Evolutionary conservation across 257 asterid species (phyloP).

Genomic region (Solanum sejunctum): DNA sequence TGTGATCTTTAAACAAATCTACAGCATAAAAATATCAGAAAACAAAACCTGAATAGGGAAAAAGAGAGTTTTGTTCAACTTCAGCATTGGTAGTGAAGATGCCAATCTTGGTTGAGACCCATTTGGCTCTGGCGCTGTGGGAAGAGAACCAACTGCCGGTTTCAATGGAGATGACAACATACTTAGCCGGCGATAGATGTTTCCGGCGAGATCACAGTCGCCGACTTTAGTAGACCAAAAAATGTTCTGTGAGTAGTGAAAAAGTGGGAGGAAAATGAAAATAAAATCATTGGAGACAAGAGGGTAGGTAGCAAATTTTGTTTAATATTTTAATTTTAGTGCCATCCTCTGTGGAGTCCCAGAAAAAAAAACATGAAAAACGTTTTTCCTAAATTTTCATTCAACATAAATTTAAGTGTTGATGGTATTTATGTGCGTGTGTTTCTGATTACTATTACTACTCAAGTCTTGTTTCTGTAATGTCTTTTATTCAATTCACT

Average conservation of each 20-base stretch:
- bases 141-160: conserved; percentile 8
- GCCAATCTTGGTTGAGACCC: conserved; percentile 9
- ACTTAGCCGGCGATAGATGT: neutral
- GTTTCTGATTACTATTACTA: too few relatives aligned
- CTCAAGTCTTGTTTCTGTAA: too few relatives aligned
- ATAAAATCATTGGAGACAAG: neutral
- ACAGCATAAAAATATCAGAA: neutral
- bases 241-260: neutral
- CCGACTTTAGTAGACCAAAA: neutral
- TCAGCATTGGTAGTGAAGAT: neutral
- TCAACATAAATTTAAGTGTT: too few relatives aligned
- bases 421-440: too few relatives aligned
- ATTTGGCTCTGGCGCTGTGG: conserved; percentile 11
- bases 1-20: neutral
- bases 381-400: neutral
- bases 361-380: neutral
- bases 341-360: neutral
- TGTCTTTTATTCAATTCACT: too few relatives aligned
- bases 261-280: neutral
- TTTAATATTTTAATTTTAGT: neutral
- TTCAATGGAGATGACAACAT: conserved; percentile 20
- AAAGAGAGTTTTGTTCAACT: neutral
- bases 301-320: neutral
- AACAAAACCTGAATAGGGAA: conserved; percentile 14
- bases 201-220: conserved; percentile 21